Base-by-base conservation (phyloP, 2,329 filamentous ascomycete genomes). In the Fusarium sarcochroum region DNA sequence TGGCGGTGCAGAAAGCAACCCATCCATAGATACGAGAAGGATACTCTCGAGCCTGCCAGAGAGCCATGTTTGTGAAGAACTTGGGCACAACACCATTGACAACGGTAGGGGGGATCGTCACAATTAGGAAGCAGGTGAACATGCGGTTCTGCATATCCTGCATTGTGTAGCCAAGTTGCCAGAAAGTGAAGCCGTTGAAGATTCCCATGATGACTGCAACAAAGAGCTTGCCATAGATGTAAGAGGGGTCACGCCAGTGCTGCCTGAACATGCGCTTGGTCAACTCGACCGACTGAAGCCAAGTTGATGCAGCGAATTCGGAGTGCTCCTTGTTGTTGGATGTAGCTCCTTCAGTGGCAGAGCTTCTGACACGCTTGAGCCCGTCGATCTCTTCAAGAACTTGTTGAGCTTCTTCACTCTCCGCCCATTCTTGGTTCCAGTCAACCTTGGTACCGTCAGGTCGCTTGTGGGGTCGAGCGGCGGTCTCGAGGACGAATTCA, bases 101-200 rank as follows among this genome's bases (percentile, higher is more conserved):
- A 50, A 94, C 83, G 23, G 90, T 90, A 0, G 91, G 89, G 0
- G 91, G 90, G 52, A 74, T 51, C 3, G 93, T 83, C 10, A 91
- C 84, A 63, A 90, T 86, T 21, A 92, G 71, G 56, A 92, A 93
- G 52, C 81, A 79, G 0, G 91, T 91, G 83, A 95, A 94, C 86
- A 94, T 90, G 71, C 91, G 87, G 79, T 92, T 89, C 75, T 94
- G 91, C 85, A 94, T 89, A 72, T 91, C 90, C 15, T 86, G 84
- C 47, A 91, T 82, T 0, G 83, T 85, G 76, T 89, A 83, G 4
- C 89, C 90, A 5, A 93, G 85, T 70, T 90, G 82, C 83, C 86
- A 93, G 80, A 93, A 94, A 6, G 91, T 93, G 79, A 93, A 93
- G 21, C 90, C 91, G 79, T 93, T 93, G 84, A 94, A 93, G 76